phyloP scores from a whole-genome alignment of 331 rosid genomes.

The Telfairia occidentalis region DNA sequence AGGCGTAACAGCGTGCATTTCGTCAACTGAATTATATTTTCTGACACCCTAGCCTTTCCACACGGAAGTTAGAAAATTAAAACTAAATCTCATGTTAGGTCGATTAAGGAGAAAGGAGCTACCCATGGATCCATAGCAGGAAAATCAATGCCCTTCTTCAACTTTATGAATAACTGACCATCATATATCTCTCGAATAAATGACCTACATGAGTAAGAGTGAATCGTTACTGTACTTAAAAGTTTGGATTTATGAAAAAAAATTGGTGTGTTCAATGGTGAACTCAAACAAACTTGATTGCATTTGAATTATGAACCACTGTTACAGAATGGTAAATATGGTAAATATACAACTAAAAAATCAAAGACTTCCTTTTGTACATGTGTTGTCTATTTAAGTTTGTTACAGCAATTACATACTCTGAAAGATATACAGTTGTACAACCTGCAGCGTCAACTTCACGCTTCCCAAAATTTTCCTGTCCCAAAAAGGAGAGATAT shows the following conservation, averaged over 20 bases:
- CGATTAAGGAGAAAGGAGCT: conserved; percentile 19
- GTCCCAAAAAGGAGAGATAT: conserved; percentile 11
- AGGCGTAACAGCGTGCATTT: not conserved
- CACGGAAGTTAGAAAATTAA: not conserved
- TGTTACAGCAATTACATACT: conserved; percentile 33
- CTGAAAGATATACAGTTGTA: conserved; percentile 68
- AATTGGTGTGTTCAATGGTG: not conserved
- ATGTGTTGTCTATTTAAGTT: conserved; percentile 10
- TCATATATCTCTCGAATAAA: conserved; percentile 78
- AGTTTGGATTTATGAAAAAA: not conserved
- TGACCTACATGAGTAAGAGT: conserved; percentile 45
- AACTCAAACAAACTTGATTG: not conserved
- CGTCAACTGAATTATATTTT: not conserved
- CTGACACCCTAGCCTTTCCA: not conserved
- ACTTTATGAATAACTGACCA: conserved; percentile 63
- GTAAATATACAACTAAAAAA: not conserved
- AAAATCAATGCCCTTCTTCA: conserved; percentile 64
- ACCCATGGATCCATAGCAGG: conserved; percentile 99
- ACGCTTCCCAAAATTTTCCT: conserved; percentile 65
- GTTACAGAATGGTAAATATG: not conserved
- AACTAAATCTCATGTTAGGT: not conserved
- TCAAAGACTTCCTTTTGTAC: not conserved
- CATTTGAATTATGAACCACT: not conserved
- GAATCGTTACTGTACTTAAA: not conserved
- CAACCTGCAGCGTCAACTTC: conserved; percentile 82